phyloP scores from a whole-genome alignment of 2,329 filamentous ascomycete species.

The Grosmannia huntii region DNA sequence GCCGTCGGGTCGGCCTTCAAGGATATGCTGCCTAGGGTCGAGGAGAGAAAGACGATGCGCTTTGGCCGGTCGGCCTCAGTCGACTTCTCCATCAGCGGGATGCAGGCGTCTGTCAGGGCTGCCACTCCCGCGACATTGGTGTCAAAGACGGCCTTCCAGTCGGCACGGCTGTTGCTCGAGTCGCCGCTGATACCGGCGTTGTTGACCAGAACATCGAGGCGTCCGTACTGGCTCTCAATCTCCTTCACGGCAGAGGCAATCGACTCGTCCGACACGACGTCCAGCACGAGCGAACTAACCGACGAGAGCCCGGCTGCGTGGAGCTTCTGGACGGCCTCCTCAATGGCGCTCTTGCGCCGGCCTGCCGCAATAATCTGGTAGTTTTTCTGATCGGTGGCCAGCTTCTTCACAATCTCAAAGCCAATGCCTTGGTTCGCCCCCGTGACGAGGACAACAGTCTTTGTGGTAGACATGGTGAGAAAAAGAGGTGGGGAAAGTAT shows the following conservation, averaged over 20 bases:
- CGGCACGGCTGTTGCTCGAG: neutral
- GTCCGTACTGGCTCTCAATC: slow-evolving; percentile 19
- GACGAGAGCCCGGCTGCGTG: slow-evolving; percentile 14
- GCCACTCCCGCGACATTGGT: slow-evolving; percentile 17
- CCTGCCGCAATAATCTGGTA: slow-evolving; percentile 27
- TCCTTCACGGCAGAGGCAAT: slow-evolving; percentile 22
- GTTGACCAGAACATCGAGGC: slow-evolving; percentile 21
- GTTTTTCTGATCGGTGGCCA: slow-evolving; percentile 21
- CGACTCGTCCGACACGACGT: slow-evolving; percentile 27
- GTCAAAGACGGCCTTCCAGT: slow-evolving; percentile 3
- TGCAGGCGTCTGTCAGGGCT: slow-evolving; percentile 18
- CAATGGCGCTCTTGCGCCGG: slow-evolving; percentile 22
- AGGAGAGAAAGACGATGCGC: slow-evolving; percentile 16
- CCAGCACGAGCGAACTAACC: slow-evolving; percentile 26
- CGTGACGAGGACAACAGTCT: slow-evolving; percentile 21
- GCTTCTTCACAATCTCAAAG: slow-evolving; percentile 25
- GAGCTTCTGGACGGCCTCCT: slow-evolving; percentile 20
- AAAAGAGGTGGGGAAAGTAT: neutral
- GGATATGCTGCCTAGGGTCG: slow-evolving; percentile 12
- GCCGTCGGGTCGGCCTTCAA: slow-evolving; percentile 9
- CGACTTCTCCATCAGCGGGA: slow-evolving; percentile 21
- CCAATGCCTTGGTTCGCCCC: slow-evolving; percentile 31
- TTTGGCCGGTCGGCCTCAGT: slow-evolving; percentile 5
- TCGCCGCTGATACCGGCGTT: slow-evolving; percentile 16
- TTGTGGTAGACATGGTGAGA: slow-evolving; percentile 2